Base-by-base conservation (phyloP, 1,284 basidiomycete species). In the Cutaneotrichosporon dermatis region DNA sequence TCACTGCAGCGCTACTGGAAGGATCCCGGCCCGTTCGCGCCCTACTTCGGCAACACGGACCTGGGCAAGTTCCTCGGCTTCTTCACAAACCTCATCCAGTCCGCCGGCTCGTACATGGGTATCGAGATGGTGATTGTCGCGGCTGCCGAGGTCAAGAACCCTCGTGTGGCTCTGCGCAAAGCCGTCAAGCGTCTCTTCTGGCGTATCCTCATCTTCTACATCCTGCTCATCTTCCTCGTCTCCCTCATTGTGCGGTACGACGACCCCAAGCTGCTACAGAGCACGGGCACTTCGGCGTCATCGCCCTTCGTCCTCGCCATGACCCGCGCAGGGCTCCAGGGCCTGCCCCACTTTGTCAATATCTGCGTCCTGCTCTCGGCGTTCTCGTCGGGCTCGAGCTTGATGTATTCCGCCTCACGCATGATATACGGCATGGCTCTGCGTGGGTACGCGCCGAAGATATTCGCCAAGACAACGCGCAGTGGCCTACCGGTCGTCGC, bases 361-460 rank as follows among this genome's bases (percentile, higher is more conserved):
- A 90, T 90, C 6, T 85, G 84, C 66, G 82, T 95, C 12, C 78
- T 95, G 57, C 89, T 87, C 35, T 89, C 90, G 2, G 92, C 92
- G 1, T 89, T 88, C 84, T 92, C 89, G 5, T 90, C 92, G 5
- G 90, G 88, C 2, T 88, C 86, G 42, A 88, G 87, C 65, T 87
- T 92, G 69, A 74, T 94, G 55, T 95, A 90, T 77, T 88, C 86
- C 1, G 86, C 86, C 57, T 90, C 88, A 15, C 85, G 70, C 92
- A 41, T 41, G 40, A 80, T 93, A 11, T 92, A 93, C 73, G 88
- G 88, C 43, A 80, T 96, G 60, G 85, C 91, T n/a, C 74, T 83
- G 3, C 81, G 85, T 15, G 86, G 88, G 0, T 89, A 90, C 68
- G 91, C 90, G 0, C 92, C 92, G 0, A 82, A 73, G 49, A 75